These are phyloP conservation scores for Backusella luteola DNA, from an alignment of 192 early-diverging fungal genomes.

Conservation along the genomic window DNA sequence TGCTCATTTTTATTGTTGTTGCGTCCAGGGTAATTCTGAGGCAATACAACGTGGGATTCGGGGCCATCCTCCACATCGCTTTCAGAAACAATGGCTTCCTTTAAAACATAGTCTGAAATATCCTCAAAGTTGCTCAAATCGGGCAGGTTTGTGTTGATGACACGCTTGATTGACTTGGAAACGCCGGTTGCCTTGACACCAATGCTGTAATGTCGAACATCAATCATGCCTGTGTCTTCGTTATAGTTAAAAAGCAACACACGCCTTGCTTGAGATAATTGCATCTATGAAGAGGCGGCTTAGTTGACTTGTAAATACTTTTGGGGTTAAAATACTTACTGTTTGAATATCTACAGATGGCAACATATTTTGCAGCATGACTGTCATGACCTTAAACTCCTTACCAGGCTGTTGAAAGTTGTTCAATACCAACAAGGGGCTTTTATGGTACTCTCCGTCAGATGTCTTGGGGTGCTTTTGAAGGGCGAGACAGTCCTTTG, in stretches of 20 bases:
- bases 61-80: conserved; percentile 92
- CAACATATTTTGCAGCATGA: conserved; percentile 97
- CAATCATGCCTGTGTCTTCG: conserved; percentile 75
- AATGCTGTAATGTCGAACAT: conserved; percentile 94
- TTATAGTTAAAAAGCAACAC: conserved; percentile 93
- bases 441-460: conserved; percentile 70
- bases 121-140: conserved; percentile 80
- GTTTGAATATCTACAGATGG: conserved; percentile 92
- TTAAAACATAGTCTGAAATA: conserved; percentile 89
- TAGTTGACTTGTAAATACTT: neutral
- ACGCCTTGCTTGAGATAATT: conserved; percentile 82
- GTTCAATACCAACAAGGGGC: conserved; percentile 84
- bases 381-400: conserved; percentile 88
- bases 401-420: conserved; percentile 71
- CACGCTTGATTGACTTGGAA: conserved; percentile 84
- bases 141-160: conserved; percentile 77
- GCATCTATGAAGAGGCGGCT: conserved; percentile 60
- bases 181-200: conserved; percentile 86
- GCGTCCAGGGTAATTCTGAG: conserved; percentile 79
- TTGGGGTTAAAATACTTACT: conserved; percentile 40
- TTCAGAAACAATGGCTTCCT: conserved; percentile 81
- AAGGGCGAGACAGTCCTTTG: conserved; percentile 78
- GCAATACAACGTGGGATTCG: conserved; percentile 80
- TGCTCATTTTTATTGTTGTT: conserved; percentile 76
- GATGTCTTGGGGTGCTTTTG: conserved; percentile 79